A percentile compares a stretch with the other conserved stretches of the same genome.
These are phyloP conservation scores for Lactifluus volemus DNA, from an alignment of 768 basidiomycete genomes.

Conservation along the genomic window DNA sequence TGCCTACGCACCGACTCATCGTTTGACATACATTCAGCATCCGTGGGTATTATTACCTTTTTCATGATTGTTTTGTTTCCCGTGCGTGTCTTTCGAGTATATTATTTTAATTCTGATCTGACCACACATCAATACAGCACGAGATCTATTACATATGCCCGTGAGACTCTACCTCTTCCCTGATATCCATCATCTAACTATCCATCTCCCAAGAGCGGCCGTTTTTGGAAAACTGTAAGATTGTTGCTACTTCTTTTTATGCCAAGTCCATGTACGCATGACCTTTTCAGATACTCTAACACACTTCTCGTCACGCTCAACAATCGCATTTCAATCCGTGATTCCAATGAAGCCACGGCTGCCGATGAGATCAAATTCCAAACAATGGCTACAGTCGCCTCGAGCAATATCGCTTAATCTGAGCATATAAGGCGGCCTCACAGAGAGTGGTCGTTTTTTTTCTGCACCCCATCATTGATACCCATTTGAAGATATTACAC, in stretches of 20 bases:
- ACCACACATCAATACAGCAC: not conserved
- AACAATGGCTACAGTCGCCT: no score
- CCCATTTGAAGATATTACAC: no score
- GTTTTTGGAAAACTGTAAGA: constrained; percentile 4
- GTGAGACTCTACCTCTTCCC: not conserved
- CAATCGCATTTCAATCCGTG: constrained; percentile 2
- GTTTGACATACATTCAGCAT: not conserved
- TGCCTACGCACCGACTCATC: no score
- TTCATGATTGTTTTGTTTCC: not conserved
- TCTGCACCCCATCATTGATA: no score
- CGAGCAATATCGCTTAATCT: no score
- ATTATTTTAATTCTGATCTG: not conserved
- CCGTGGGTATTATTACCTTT: not conserved
- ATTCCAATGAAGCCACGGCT: no score
- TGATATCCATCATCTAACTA: not conserved
- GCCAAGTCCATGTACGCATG: not conserved
- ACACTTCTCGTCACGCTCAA: constrained; percentile 2
- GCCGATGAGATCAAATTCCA: no score
- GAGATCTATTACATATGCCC: constrained; percentile 8
- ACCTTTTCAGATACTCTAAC: not conserved
- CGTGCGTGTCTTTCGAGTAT: not conserved
- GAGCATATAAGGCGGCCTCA: no score
- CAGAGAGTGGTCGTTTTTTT: no score
- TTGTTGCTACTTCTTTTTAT: no score
- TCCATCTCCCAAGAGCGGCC: not conserved